Conservation (phyloP, 345 rosid species). For the Gossypium stocksii region DNA sequence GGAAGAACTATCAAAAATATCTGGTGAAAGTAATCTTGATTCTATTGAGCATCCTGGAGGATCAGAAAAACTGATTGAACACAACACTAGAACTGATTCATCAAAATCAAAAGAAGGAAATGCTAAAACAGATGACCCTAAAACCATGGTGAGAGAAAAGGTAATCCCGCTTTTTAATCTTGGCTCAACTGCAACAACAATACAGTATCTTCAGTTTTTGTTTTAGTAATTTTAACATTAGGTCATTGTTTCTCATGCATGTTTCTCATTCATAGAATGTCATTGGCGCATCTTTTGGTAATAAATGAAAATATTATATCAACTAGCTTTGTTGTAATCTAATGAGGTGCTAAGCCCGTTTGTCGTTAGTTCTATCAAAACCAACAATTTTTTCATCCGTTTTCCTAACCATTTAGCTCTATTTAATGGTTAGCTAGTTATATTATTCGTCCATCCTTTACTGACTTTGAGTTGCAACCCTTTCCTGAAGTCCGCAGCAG, state of each 20-base stretch:
- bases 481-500: slow-evolving; percentile 16
- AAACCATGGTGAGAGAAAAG: slow-evolving; percentile 14
- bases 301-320: background rate
- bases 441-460: background rate
- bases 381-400: background rate
- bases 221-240: background rate
- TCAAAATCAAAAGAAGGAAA: slow-evolving; percentile 12
- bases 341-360: background rate
- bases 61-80: background rate
- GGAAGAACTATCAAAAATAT: slow-evolving; percentile 8
- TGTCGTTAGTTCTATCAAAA: background rate
- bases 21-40: background rate
- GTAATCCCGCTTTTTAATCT: slow-evolving; percentile 3
- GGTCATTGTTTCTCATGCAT: background rate
- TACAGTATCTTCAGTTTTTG: background rate
- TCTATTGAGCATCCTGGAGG: background rate
- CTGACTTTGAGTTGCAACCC: slow-evolving; percentile 20
- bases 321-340: background rate
- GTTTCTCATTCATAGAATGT: background rate
- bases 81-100: slow-evolving; percentile 8
- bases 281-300: background rate
- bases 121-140: background rate
- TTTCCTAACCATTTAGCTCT: background rate
- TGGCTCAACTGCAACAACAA: background rate
- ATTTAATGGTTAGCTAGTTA: background rate